Conservation (phyloP, 139 green algal genomes). For the Micractinium sp. region DNA sequence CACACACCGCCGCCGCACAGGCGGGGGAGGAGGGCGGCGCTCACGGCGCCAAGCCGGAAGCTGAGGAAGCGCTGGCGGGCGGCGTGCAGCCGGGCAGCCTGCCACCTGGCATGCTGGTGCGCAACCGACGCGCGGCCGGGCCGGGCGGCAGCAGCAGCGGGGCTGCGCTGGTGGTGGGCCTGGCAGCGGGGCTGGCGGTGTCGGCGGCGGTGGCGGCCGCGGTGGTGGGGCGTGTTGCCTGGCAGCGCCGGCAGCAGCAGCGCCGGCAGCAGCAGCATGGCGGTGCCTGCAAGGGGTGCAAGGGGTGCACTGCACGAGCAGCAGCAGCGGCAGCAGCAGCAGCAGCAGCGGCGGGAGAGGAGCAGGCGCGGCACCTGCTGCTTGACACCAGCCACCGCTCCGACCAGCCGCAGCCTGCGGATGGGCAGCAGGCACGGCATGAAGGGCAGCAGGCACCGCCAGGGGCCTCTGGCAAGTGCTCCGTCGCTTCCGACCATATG, state of each 20-base stretch:
- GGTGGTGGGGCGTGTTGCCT: background rate
- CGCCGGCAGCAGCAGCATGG: background rate
- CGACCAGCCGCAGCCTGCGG: background rate
- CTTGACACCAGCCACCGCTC: background rate
- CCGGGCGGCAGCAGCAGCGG: background rate
- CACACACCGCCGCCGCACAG: background rate
- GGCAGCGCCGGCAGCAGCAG: background rate
- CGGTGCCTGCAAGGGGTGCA: background rate
- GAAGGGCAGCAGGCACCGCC: background rate
- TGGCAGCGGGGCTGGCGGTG: background rate
- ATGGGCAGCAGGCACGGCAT: background rate
- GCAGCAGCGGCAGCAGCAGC: background rate
- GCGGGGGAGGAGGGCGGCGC: background rate
- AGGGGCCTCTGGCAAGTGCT: background rate
- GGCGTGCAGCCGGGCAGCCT: background rate
- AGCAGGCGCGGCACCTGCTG: conserved; percentile 1
- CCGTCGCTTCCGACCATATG: background rate
- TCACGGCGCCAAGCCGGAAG: background rate
- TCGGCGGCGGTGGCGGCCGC: background rate
- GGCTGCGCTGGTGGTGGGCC: background rate
- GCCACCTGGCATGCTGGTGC: background rate
- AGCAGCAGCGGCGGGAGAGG: background rate
- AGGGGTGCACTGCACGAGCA: background rate
- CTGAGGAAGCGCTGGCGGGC: background rate
- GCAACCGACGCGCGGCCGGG: background rate